Conservation (phyloP, 2,329 filamentous ascomycete genomes). For the Calonectria hawksworthii region DNA sequence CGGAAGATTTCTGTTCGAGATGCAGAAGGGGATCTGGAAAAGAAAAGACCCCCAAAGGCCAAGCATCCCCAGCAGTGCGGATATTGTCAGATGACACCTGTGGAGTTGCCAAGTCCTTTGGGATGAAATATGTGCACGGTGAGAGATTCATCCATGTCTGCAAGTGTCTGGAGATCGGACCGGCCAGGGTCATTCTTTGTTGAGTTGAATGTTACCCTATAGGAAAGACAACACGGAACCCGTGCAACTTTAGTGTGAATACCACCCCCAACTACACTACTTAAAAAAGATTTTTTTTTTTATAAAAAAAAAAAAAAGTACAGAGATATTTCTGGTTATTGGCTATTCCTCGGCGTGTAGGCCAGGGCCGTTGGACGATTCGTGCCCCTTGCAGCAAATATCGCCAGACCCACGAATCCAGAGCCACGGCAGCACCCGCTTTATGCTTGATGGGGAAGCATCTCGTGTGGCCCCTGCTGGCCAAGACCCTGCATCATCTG, state of each 20-base stretch:
- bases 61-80: not conserved
- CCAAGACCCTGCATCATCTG: constrained; percentile 19
- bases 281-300: no score
- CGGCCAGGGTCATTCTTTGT: not conserved
- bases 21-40: not conserved
- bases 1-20: not conserved
- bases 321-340: not conserved
- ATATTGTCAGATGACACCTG: not conserved
- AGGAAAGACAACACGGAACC: not conserved
- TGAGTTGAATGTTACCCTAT: not conserved
- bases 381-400: constrained; percentile 8
- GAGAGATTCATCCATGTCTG: not conserved
- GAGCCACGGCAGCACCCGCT: constrained; percentile 4
- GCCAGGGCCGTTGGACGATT: not conserved
- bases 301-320: not conserved
- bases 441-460: constrained; percentile 1
- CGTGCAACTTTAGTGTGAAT: not conserved
- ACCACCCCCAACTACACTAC: not conserved
- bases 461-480: not conserved
- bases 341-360: not conserved
- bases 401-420: not conserved
- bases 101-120: not conserved
- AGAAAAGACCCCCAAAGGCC: not conserved
- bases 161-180: not conserved
- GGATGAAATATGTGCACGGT: not conserved